phyloP scores from a whole-genome alignment of 192 early-diverging fungal genomes.

The Backusella morwellensis region DNA sequence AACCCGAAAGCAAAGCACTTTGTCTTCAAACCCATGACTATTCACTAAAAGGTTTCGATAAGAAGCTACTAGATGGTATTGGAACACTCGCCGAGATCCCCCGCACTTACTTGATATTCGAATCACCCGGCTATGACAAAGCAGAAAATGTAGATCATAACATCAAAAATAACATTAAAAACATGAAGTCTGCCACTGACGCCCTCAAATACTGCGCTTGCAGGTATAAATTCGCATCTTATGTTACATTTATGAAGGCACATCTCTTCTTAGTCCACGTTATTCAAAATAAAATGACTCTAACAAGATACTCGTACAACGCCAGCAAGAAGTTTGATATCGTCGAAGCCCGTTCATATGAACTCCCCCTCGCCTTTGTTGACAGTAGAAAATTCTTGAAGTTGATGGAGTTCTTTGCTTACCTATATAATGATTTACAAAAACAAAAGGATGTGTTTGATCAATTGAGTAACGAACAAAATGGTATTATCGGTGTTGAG shows the following conservation, averaged over 20 bases:
- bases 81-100: not conserved
- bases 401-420: not conserved
- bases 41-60: too few species aligned
- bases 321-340: not conserved
- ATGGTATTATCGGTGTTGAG: not conserved
- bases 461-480: not conserved
- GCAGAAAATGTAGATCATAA: not conserved
- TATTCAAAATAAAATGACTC: not conserved
- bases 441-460: not conserved
- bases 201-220: not conserved
- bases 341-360: not conserved
- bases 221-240: not conserved
- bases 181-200: not conserved
- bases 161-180: not conserved
- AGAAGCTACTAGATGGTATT: not conserved
- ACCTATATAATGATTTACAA: not conserved
- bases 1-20: too few species aligned
- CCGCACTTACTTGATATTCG: not conserved
- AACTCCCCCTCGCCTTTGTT: not conserved
- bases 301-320: not conserved
- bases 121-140: not conserved
- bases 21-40: too few species aligned
- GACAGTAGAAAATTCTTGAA: not conserved
- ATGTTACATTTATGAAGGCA: not conserved
- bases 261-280: not conserved